These are phyloP conservation scores for Podospora australis DNA, from an alignment of 495 filamentous ascomycete genomes.

Conservation along the genomic window DNA sequence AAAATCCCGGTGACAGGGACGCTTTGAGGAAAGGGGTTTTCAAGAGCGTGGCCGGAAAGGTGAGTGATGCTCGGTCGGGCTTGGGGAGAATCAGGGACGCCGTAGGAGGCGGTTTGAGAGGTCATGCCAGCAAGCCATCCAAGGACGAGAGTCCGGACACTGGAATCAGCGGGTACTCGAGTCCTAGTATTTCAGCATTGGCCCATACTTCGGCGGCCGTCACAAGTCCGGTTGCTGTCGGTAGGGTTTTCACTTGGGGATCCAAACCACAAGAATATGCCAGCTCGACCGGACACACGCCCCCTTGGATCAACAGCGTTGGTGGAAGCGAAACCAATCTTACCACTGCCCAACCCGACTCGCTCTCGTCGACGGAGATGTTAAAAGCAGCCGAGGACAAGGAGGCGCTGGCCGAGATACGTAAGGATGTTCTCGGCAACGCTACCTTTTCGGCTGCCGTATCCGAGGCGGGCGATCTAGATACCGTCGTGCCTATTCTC, in stretches of 20 bases:
- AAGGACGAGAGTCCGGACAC: slow-evolving; percentile 36
- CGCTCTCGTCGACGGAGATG: neutral
- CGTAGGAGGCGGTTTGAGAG: slow-evolving; percentile 52
- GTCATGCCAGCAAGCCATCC: slow-evolving; percentile 43
- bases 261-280: slow-evolving; percentile 50
- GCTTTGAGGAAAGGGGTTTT: slow-evolving; percentile 61
- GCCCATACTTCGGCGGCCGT: slow-evolving; percentile 32
- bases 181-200: slow-evolving; percentile 31
- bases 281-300: slow-evolving; percentile 23
- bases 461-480: slow-evolving; percentile 41
- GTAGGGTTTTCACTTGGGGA: slow-evolving; percentile 50
- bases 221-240: slow-evolving; percentile 28
- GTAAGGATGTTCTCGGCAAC: slow-evolving; percentile 16
- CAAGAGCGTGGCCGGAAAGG: slow-evolving; percentile 71
- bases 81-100: slow-evolving; percentile 80
- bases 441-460: slow-evolving; percentile 33
- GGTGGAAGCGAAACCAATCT: slow-evolving; percentile 4
- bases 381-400: slow-evolving; percentile 2
- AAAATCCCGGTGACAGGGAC: slow-evolving; percentile 56
- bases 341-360: neutral
- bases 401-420: slow-evolving; percentile 16
- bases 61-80: slow-evolving; percentile 77
- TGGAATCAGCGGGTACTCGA: slow-evolving; percentile 16
- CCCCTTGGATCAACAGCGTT: slow-evolving; percentile 1
- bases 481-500: slow-evolving; percentile 34